A percentile compares a stretch with the other conserved stretches of the same genome.
phyloP scores from a whole-genome alignment of 2,329 filamentous ascomycete genomes.

The Diaporthe destruens region DNA sequence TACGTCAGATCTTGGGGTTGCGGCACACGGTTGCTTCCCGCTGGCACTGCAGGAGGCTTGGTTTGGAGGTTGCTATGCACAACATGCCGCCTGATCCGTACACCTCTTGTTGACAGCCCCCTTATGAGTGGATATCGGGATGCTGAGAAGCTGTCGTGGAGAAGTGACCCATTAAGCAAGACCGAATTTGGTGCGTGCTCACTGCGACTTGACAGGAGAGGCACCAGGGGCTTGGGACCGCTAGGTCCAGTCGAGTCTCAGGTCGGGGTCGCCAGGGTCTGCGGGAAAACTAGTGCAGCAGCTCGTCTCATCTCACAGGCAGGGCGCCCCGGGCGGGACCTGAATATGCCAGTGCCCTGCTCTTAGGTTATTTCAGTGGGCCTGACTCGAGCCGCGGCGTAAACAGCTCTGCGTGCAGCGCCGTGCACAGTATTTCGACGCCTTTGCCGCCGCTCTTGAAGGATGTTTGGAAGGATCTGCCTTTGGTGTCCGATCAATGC shows the following conservation, averaged over 20 bases:
- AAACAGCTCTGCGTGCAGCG: background rate
- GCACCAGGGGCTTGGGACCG: slow-evolving; percentile 26
- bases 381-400: slow-evolving; percentile 14
- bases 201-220: slow-evolving; percentile 16
- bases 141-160: slow-evolving; percentile 20
- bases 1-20: slow-evolving; percentile 27
- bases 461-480: slow-evolving; percentile 31
- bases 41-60: background rate
- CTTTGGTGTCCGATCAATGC: slow-evolving; percentile 17
- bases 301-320: slow-evolving; percentile 39
- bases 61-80: background rate
- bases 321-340: slow-evolving; percentile 21
- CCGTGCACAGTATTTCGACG: background rate
- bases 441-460: slow-evolving; percentile 13
- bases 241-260: slow-evolving; percentile 38
- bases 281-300: slow-evolving; percentile 36
- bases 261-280: slow-evolving; percentile 31
- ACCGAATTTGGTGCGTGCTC: background rate
- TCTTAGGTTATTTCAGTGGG: background rate
- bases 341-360: slow-evolving; percentile 28
- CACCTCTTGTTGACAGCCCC: background rate
- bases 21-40: slow-evolving; percentile 19
- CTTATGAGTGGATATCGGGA: background rate
- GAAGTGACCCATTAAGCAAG: background rate
- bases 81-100: slow-evolving; percentile 9